Evolutionary conservation across 1,139 yeast genomes (phyloP), one percentile per base, ranked within the genome.

Genomic region (Yamadazyma atmosphaerica): DNA sequence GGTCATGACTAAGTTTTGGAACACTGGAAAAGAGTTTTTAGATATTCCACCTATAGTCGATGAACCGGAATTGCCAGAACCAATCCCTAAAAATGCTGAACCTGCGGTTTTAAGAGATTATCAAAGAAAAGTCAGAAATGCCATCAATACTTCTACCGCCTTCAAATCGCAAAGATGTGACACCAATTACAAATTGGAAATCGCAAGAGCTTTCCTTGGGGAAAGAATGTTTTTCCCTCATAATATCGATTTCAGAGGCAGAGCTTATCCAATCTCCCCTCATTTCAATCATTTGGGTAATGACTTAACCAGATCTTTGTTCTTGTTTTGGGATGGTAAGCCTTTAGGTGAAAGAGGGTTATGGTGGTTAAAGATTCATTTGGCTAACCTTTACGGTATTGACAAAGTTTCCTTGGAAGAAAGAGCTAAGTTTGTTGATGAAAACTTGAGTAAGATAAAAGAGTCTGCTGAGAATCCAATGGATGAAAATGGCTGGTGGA

Each of bases 211-310:
- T 0, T 88, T 83, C 52, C 67, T 83, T 29, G 94, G 94, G 16
- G 98, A 92, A 60, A 83, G 86, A 55, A 81, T 92, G 55, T 90
- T 81, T 59, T 87, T 90, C 68, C 98, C 98, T 4, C 97, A 92
- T 59, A 89, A 89, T 52, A 70, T 92, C 38, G 98, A 92, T 61
- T 90, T 90, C 58, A 76, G 98, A 61, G 98, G 98, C 5, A 81
- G 98, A 54, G 96, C 98, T 1, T 92, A 92, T 56, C 98, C 98
- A 4, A 66, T 92, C 34, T 83, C 96, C 1, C 95, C 96, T 2
- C 79, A 77, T 53, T 74, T 78, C 49, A 78, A 78, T 52, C 98
- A 92, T 61, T 70, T 92, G 49, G 98, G 98, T 47, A 86, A 86
- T 55, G 98, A 92, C 63, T 68, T 90, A 67, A 83, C 95, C 27